Percentiles rank a stretch among this genome's conserved stretches.
phyloP scores from a whole-genome alignment of 148 eudicot species.

The Talinum fruticosum region DNA sequence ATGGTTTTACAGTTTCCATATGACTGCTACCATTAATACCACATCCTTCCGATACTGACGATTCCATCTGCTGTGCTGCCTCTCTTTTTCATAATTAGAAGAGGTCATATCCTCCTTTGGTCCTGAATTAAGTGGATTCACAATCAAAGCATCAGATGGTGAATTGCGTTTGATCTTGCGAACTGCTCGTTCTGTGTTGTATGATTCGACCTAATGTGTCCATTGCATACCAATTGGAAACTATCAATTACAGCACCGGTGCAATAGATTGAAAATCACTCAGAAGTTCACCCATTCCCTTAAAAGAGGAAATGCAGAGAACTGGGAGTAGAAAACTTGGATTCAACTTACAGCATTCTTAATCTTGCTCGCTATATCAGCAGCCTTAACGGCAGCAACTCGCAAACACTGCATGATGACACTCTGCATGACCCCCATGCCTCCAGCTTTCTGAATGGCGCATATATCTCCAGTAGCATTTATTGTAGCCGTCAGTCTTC shows the following conservation, averaged over 20 bases:
- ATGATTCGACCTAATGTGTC: slow-evolving; percentile 55
- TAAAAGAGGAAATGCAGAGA: background rate
- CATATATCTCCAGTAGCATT: slow-evolving; percentile 87
- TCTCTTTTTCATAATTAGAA: slow-evolving; percentile 21
- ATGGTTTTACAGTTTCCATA: slow-evolving; percentile 34
- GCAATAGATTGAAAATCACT: background rate
- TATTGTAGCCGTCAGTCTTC: slow-evolving; percentile 72
- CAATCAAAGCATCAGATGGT: slow-evolving; percentile 33
- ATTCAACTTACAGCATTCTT: slow-evolving; percentile 60
- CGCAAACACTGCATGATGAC: slow-evolving; percentile 73
- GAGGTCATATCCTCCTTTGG: slow-evolving; percentile 16
- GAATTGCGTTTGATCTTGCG: slow-evolving; percentile 57
- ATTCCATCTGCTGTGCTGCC: slow-evolving; percentile 31
- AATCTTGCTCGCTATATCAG: slow-evolving; percentile 66
- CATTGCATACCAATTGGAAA: slow-evolving; percentile 4
- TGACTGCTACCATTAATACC: slow-evolving; percentile 23
- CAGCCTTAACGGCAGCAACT: slow-evolving; percentile 77
- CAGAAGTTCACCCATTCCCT: background rate
- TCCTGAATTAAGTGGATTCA: slow-evolving; percentile 19
- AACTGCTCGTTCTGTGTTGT: slow-evolving; percentile 55
- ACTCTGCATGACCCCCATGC: slow-evolving; percentile 60
- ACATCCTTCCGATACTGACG: slow-evolving; percentile 21
- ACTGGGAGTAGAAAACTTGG: background rate
- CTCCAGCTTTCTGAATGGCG: slow-evolving; percentile 93
- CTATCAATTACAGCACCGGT: slow-evolving; percentile 2